Conservation (phyloP, 345 rosid species). For the sweet orange (Citrus sinensis) region DNA sequence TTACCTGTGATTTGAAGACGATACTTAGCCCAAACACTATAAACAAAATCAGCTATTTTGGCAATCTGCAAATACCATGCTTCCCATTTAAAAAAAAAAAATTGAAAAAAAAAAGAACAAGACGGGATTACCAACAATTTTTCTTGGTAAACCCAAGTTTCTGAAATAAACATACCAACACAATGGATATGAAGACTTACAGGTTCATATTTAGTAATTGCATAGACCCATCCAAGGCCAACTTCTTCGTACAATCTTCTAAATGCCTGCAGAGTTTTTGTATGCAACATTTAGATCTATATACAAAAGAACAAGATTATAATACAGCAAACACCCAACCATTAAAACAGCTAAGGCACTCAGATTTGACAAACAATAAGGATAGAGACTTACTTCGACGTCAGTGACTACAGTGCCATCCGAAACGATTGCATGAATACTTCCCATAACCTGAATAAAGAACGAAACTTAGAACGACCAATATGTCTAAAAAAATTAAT, state of each 20-base stretch:
- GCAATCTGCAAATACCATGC: constrained; percentile 47
- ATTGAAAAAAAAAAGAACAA: neutral
- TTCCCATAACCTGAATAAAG: constrained; percentile 76
- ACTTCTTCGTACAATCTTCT: constrained; percentile 74
- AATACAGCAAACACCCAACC: no score
- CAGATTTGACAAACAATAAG: neutral
- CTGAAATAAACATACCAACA: neutral
- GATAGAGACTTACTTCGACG: constrained; percentile 58
- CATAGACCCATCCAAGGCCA: constrained; percentile 92
- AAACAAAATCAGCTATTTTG: constrained; percentile 63
- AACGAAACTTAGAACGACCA: neutral
- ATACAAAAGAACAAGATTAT: no score
- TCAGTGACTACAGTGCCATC: constrained; percentile 84
- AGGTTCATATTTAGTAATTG: constrained; percentile 79
- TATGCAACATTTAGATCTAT: neutral
- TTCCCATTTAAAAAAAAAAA: neutral
- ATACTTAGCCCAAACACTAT: constrained; percentile 83
- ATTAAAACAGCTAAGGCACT: neutral
- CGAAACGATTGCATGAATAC: constrained; percentile 83
- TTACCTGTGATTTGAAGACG: constrained; percentile 81
- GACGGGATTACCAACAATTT: neutral
- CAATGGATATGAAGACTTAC: constrained; percentile 34
- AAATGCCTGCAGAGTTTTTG: constrained; percentile 60
- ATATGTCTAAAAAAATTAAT: neutral
- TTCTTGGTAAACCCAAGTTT: neutral